Percentiles rank a stretch among this genome's conserved stretches.
Conservation (phyloP, 2,329 filamentous ascomycete species). For the Stachybotrys elegans region DNA sequence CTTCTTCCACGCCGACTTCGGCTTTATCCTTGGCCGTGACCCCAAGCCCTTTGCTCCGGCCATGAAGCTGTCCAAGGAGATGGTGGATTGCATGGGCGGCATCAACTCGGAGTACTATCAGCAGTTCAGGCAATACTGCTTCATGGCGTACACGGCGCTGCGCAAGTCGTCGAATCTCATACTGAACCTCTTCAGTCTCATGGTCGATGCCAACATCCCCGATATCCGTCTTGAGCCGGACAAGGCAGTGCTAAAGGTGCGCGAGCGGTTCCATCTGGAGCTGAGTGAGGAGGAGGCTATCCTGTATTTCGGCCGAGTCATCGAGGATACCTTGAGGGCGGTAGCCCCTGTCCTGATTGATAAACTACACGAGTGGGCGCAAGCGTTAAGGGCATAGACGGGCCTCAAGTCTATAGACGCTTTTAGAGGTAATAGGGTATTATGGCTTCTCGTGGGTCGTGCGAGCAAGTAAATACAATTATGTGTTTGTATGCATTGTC, state of each 20-base stretch:
- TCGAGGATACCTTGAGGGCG: slow-evolving; percentile 85
- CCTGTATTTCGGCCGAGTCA: slow-evolving; percentile 78
- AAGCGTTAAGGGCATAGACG: slow-evolving; percentile 77
- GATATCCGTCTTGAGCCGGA: slow-evolving; percentile 91
- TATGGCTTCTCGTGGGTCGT: no score
- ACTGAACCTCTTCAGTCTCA: slow-evolving; percentile 89
- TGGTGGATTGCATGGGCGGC: slow-evolving; percentile 98
- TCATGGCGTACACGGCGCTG: slow-evolving; percentile 86
- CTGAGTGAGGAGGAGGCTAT: slow-evolving; percentile 90
- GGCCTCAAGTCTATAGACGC: no score
- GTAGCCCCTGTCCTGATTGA: slow-evolving; percentile 94
- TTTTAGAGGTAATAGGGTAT: no score
- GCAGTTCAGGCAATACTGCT: slow-evolving; percentile 92
- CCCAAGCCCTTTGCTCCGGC: slow-evolving; percentile 95
- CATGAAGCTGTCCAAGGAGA: slow-evolving; percentile 96
- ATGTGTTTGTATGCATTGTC: neutral
- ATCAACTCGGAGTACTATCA: slow-evolving; percentile 74
- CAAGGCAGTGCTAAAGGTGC: slow-evolving; percentile 90
- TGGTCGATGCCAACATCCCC: slow-evolving; percentile 96
- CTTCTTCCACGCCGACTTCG: slow-evolving; percentile 98
- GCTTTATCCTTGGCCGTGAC: slow-evolving; percentile 94
- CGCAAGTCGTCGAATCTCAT: slow-evolving; percentile 88
- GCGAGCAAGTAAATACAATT: no score
- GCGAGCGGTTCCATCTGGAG: slow-evolving; percentile 90
- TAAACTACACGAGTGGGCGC: slow-evolving; percentile 86